Evolutionary conservation across 1,284 basidiomycete genomes (phyloP), one percentile per base, ranked within the genome.

Genomic region (Stereum hirsutum): DNA sequence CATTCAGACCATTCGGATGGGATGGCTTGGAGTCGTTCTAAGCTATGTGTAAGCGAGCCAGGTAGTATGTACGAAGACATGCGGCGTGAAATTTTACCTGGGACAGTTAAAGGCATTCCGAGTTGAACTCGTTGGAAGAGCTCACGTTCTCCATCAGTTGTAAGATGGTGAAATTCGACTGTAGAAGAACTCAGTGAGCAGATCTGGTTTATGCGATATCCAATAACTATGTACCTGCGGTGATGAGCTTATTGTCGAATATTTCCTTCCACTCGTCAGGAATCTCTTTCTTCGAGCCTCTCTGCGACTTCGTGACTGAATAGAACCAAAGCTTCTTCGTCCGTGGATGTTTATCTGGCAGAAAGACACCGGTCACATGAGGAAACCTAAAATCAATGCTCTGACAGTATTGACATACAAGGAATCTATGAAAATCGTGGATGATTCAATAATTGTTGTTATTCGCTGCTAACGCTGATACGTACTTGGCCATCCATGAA

Each of bases 51-150:
- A 6, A 21, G 24, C 15, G 30, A n/a, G n/a, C 30, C 5, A 20
- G 20, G 11, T 2, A 34, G 24, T 17, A 7, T 1, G 27, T 26
- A 19, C 6, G 32, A 23, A 10, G 17, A n/a, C n/a, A 39, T 6
- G 27, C 26, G 6, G 30, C 20, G 37, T 41, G 17, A 15, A 32
- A 44, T 46, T 58, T 39, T 51, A 80, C 82, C 83, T 53, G 78
- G 81, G 12, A 75, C 70, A 3, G 78, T 80, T 38, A 87, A 63
- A 12, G 74, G 65, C 64, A 85, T 75, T 30, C 83, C 83, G n/a
- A 86, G 59, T 52, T 87, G 84, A 6, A 87, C 83, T 25, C 84
- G 66, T 53, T 85, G 80, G 57, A 87, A 87, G n/a, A 86, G 78
- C 40, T 87, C 83, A 36, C 81, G 73, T 54, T 85, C 64, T 2